phyloP scores from a whole-genome alignment of 495 filamentous ascomycete species.

The Hypoxylon fuscum region DNA sequence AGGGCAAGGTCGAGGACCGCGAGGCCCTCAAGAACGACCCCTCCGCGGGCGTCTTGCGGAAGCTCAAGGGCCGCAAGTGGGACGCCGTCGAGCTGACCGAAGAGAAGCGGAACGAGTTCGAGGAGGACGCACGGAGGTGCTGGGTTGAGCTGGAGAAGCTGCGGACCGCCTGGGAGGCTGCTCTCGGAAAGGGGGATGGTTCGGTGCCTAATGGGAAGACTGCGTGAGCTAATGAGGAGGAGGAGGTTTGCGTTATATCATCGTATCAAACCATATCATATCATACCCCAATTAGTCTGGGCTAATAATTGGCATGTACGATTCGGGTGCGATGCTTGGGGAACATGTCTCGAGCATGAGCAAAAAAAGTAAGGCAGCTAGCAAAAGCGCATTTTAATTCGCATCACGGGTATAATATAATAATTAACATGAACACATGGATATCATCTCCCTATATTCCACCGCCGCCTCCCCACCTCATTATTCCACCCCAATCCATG shows the following conservation, averaged over 20 bases:
- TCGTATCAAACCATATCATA: no score
- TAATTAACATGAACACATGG: slow-evolving; percentile 13
- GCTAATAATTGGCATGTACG: neutral
- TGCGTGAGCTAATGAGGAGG: slow-evolving; percentile 4
- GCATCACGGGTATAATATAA: slow-evolving; percentile 12
- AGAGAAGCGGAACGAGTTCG: slow-evolving; percentile 75
- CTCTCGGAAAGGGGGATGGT: slow-evolving; percentile 37
- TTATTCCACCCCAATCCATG: neutral
- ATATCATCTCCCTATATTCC: neutral
- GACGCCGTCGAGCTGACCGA: slow-evolving; percentile 66
- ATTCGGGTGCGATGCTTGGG: no score
- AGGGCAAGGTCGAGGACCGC: slow-evolving; percentile 68
- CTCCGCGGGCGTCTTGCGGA: slow-evolving; percentile 35
- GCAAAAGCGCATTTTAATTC: slow-evolving; percentile 1
- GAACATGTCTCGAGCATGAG: neutral
- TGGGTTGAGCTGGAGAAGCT: slow-evolving; percentile 90
- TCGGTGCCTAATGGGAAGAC: neutral
- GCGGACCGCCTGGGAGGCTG: slow-evolving; percentile 78
- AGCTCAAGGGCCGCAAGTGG: slow-evolving; percentile 62
- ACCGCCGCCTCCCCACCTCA: neutral
- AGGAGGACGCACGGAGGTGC: slow-evolving; percentile 72
- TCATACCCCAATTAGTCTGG: neutral
- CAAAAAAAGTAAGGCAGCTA: neutral
- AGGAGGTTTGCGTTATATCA: no score
- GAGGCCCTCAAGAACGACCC: slow-evolving; percentile 56